Evolutionary conservation across 768 basidiomycete species (phyloP), one percentile per base, ranked within the genome.

Genomic region (Rhizopogon roseolus): DNA sequence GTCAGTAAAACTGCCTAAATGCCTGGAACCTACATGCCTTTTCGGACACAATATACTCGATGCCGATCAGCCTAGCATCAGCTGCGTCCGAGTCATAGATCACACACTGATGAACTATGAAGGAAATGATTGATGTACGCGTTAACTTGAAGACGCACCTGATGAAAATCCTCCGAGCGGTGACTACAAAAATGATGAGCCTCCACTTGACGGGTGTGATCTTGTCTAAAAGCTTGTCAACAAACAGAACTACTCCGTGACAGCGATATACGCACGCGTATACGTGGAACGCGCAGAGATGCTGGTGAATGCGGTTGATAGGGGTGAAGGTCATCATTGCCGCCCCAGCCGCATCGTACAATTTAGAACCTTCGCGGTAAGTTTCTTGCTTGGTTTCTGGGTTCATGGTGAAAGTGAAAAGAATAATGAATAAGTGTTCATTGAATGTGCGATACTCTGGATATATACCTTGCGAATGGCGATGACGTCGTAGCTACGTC

Each of bases 1-100:
- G 40, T 55, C 28, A 61, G 37, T 22, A n/a, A 6, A 10, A 3
- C 34, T 34, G 45, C 29, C n/a, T 25, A 8, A 39, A 27, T 40
- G 44, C 16, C 7, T 41, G 41, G 37, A 32, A 14, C 44, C 37
- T 54, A 48, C 54, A 36, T 3, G 71, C 66, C 54, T 75, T 66
- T 45, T 77, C 76, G 7, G 71, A 68, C 13, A 81, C 66, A 51
- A 81, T 71, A 56, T 82, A 82, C 60, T 81, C 80, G 41, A 82
- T 75, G 19, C 79, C 80, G 50, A 82, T 79, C 45, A 81, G 64
- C 40, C 75, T 69, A 5, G 80, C 79, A 39, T 73, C 66, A 13
- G 71, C 67, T 38, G 67, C 62, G 42, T 72, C 69, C 0, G 67
- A 68, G 62, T 77, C 76, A 53, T 76, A 76, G 41, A 78, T 71